A percentile compares a stretch with the other conserved stretches of the same genome.
These are phyloP conservation scores for Sclerotinia minor DNA, from an alignment of 2,329 filamentous ascomycete species.

Conservation along the genomic window DNA sequence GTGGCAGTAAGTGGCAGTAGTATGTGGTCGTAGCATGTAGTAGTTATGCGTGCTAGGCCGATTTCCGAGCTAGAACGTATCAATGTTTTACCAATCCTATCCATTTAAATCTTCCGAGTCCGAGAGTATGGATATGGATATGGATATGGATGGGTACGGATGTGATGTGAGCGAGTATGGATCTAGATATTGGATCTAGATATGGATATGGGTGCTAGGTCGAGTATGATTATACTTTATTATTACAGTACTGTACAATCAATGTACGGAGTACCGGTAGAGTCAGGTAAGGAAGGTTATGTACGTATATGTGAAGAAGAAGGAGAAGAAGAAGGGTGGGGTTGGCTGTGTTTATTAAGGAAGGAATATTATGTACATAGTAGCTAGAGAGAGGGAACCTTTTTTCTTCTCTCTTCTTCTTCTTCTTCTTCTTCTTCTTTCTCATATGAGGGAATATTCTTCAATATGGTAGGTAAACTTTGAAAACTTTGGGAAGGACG, in stretches of 20 bases:
- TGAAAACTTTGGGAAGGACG: background rate
- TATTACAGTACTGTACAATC: too few relatives aligned
- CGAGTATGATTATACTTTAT: too few relatives aligned
- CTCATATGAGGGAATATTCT: background rate
- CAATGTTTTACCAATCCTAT: constrained; percentile 4
- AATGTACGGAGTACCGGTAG: too few relatives aligned
- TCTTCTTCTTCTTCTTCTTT: too few relatives aligned
- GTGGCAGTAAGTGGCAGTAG: too few relatives aligned
- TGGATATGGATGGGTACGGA: background rate
- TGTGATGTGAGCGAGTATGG: background rate
- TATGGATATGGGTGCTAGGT: too few relatives aligned
- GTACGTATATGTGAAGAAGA: too few relatives aligned
- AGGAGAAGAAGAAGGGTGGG: constrained; percentile 1
- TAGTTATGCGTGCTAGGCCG: background rate
- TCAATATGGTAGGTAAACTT: background rate
- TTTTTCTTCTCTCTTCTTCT: too few relatives aligned
- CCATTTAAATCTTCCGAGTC: background rate
- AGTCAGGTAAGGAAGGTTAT: too few relatives aligned
- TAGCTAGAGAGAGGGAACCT: background rate
- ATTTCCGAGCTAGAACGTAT: background rate
- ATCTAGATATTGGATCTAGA: background rate
- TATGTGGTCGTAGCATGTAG: too few relatives aligned
- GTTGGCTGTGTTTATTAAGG: background rate
- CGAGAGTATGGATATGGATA: background rate
- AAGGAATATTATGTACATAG: too few relatives aligned